Conservation (phyloP, 805 yeast species). For the Wickerhamiella brachini region DNA sequence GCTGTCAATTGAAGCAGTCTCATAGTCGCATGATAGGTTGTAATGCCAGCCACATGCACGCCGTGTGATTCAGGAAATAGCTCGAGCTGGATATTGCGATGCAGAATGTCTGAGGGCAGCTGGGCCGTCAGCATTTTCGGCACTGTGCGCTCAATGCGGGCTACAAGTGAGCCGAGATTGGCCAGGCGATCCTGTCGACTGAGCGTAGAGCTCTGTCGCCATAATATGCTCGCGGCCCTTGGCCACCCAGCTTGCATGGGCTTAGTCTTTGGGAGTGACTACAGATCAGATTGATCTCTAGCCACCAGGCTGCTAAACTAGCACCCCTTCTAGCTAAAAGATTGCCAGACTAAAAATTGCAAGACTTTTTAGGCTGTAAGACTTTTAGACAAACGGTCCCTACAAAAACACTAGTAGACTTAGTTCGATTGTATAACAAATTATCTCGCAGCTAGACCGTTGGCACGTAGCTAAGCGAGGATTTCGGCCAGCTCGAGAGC, state of each 20-base stretch:
- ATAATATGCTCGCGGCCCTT: not conserved
- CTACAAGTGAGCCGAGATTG: conserved; percentile 20
- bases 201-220: not conserved
- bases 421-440: too few relatives aligned
- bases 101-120: conserved; percentile 19
- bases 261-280: not conserved
- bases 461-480: too few relatives aligned
- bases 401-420: too few relatives aligned
- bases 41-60: conserved; percentile 19
- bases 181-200: conserved; percentile 17
- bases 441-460: too few relatives aligned
- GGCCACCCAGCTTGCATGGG: not conserved
- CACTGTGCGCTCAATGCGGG: conserved; percentile 14
- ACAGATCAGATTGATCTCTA: too few relatives aligned
- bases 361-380: too few relatives aligned
- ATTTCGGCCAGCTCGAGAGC: too few relatives aligned
- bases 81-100: conserved; percentile 17
- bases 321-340: too few relatives aligned
- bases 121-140: conserved; percentile 19
- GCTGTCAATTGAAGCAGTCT: conserved; percentile 20
- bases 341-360: too few relatives aligned
- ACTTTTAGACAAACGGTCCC: too few relatives aligned
- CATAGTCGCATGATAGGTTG: conserved; percentile 18
- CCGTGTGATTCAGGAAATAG: conserved; percentile 22
- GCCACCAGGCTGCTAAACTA: too few relatives aligned